Percentiles rank a stretch among this genome's conserved stretches.
phyloP scores from a whole-genome alignment of 805 yeast genomes.

The Ogataea nonfermentans region DNA sequence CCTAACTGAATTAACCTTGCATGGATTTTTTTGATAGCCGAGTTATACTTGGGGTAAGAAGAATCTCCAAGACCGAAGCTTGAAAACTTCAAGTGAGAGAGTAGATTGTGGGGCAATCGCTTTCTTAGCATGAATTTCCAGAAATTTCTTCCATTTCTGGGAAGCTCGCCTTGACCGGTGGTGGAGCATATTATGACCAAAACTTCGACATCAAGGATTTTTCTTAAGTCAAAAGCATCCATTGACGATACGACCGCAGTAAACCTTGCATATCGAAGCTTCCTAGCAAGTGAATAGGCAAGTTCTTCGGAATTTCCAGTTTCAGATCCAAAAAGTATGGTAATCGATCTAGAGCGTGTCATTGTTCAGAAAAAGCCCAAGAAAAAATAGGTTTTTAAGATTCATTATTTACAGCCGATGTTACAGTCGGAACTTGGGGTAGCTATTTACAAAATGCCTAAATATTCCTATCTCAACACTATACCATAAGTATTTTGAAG shows the following conservation, averaged over 20 bases:
- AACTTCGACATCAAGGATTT: constrained; percentile 46
- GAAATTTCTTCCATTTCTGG: constrained; percentile 68
- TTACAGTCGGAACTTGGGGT: not conserved
- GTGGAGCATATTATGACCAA: constrained; percentile 75
- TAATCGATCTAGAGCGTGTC: constrained; percentile 33
- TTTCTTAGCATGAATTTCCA: constrained; percentile 72
- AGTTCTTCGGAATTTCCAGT: constrained; percentile 89
- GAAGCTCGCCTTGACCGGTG: constrained; percentile 94
- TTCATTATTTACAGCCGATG: not conserved
- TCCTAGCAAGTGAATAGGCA: constrained; percentile 61
- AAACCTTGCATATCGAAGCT: constrained; percentile 53
- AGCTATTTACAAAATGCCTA: not conserved
- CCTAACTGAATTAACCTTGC: constrained; percentile 79
- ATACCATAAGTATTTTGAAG: constrained; percentile 53
- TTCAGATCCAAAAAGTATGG: constrained; percentile 84
- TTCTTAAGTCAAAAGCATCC: constrained; percentile 59
- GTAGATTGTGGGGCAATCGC: constrained; percentile 56
- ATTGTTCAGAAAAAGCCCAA: not conserved
- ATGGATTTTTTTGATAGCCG: constrained; percentile 83
- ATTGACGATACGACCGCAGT: constrained; percentile 48
- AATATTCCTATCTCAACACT: constrained; percentile 43
- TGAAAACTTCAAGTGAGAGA: constrained; percentile 61
- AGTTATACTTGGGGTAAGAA: constrained; percentile 83
- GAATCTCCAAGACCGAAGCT: constrained; percentile 94
- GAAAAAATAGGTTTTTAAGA: not conserved